phyloP scores from a whole-genome alignment of 345 rosid genomes.

The Mallotus nudiflorus region DNA sequence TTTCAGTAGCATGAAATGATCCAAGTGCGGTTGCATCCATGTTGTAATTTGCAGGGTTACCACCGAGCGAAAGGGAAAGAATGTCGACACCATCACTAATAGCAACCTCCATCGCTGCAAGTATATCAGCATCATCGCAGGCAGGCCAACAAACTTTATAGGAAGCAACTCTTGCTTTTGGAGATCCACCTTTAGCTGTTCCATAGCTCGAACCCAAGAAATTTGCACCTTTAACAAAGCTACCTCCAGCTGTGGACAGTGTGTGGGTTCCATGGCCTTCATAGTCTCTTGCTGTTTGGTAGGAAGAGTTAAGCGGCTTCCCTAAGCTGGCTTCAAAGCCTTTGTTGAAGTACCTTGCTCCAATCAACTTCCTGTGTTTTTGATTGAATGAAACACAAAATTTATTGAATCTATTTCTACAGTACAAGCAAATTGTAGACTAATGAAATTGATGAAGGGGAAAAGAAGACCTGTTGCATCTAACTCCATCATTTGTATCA shows the following conservation, averaged over 20 bases:
- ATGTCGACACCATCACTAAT: slow-evolving; percentile 29
- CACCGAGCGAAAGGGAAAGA: slow-evolving; percentile 21
- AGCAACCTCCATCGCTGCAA: slow-evolving; percentile 22
- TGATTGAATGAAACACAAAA: too few species aligned
- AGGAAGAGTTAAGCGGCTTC: not conserved
- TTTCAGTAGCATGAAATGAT: slow-evolving; percentile 20
- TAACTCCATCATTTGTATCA: too few species aligned
- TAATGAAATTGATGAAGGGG: too few species aligned
- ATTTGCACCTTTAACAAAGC: slow-evolving; percentile 23
- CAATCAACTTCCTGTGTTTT: too few species aligned
- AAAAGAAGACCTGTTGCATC: too few species aligned
- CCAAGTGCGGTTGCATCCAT: slow-evolving; percentile 6
- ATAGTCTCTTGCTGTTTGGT: slow-evolving; percentile 8
- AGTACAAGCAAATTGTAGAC: too few species aligned
- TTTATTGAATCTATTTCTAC: too few species aligned
- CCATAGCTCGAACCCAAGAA: slow-evolving; percentile 1
- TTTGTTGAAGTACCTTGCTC: too few species aligned
- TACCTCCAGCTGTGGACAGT: slow-evolving; percentile 20
- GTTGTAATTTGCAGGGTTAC: not conserved
- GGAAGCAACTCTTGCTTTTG: too few species aligned
- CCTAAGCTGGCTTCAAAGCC: slow-evolving; percentile 10
- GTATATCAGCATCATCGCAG: too few species aligned
- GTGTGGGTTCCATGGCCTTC: slow-evolving; percentile 31
- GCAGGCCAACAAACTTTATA: too few species aligned
- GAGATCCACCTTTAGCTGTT: too few species aligned